Percentiles rank a stretch among this genome's conserved stretches.
These are phyloP conservation scores for Comarum palustre DNA, from an alignment of 306 rosid species.

Conservation along the genomic window DNA sequence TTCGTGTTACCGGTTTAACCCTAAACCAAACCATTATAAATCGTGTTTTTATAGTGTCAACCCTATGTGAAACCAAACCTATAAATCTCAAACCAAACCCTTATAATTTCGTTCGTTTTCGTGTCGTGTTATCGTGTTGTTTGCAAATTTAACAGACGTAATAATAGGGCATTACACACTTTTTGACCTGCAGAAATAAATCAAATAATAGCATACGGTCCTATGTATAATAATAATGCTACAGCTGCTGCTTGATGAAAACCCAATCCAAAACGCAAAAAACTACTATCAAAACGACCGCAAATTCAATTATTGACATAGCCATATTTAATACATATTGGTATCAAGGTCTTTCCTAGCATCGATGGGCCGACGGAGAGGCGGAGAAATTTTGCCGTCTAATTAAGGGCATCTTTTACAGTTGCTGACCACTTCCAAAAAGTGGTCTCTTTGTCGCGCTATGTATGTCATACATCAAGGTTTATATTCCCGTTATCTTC, in stretches of 20 bases:
- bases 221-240: not conserved
- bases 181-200: not conserved
- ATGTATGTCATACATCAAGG: not conserved
- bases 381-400: slow-evolving; percentile 6
- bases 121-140: too few species aligned
- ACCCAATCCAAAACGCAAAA: not conserved
- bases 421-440: not conserved
- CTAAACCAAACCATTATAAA: too few species aligned
- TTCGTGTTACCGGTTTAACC: too few species aligned
- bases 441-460: not conserved
- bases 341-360: not conserved
- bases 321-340: not conserved
- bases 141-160: too few species aligned
- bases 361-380: slow-evolving; percentile 19
- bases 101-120: too few species aligned
- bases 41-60: too few species aligned
- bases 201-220: not conserved
- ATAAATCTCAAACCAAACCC: too few species aligned
- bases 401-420: not conserved
- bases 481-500: not conserved
- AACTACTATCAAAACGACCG: not conserved
- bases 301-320: not conserved
- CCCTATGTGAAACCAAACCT: too few species aligned
- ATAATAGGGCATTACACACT: too few species aligned
- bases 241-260: not conserved